Evolutionary conservation across 768 basidiomycete species (phyloP).

Genomic region (Russula abietina): DNA sequence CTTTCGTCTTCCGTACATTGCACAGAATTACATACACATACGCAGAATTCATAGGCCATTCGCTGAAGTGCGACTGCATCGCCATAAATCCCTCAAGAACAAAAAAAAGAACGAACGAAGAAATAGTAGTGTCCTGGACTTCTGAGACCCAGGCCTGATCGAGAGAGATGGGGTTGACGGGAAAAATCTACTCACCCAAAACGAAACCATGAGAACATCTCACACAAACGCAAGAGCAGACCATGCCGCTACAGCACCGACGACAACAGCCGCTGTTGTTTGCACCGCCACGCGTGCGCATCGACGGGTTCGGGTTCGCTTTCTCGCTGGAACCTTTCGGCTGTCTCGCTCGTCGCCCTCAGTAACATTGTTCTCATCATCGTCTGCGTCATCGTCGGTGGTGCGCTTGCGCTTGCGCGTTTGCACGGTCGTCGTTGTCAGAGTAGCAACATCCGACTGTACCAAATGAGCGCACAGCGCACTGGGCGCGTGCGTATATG

Average conservation of each 20-base stretch:
- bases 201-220: neutral
- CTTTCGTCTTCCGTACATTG: slow-evolving; percentile 5
- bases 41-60: slow-evolving; percentile 11
- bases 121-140: slow-evolving; percentile 2
- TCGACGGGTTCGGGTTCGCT: slow-evolving; percentile 39
- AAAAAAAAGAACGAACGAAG: neutral
- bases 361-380: neutral
- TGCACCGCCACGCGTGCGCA: slow-evolving; percentile 43
- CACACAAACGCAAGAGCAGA: slow-evolving; percentile 48
- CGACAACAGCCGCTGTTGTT: slow-evolving; percentile 54
- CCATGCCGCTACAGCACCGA: slow-evolving; percentile 71
- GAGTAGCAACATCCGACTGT: slow-evolving; percentile 27
- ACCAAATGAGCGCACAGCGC: slow-evolving; percentile 26
- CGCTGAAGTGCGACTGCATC: neutral
- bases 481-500: slow-evolving; percentile 20
- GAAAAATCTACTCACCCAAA: slow-evolving; percentile 1
- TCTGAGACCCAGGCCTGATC: neutral
- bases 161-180: neutral
- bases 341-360: slow-evolving; percentile 9
- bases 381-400: slow-evolving; percentile 29
- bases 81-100: neutral
- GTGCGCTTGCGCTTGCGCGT: slow-evolving; percentile 35
- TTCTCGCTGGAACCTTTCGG: slow-evolving; percentile 24
- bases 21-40: slow-evolving; percentile 21
- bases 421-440: neutral